Evolutionary conservation across 2,329 filamentous ascomycete genomes (phyloP), one percentile per base, ranked within the genome.

Genomic region (Colletotrichum musae): DNA sequence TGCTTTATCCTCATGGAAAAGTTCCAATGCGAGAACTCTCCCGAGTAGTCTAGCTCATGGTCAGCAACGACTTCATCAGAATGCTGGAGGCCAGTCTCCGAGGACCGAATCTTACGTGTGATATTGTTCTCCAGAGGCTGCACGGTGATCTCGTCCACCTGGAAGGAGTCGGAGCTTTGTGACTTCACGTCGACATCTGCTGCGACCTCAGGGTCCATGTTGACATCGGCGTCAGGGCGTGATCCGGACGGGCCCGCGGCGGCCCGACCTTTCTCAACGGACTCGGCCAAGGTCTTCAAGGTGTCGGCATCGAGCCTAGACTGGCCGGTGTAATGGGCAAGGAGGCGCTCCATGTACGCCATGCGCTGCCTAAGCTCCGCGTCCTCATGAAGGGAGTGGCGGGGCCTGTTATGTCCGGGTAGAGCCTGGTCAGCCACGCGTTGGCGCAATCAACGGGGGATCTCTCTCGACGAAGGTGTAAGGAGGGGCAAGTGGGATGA

Each of bases 1-100:
- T 83, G 80, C 71, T 85, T 85, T 70, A 85, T 81, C 48, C 82
- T 77, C 83, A 85, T 85, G 48, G 84, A 86, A 72, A 86, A 86
- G 70, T 86, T 86, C 83, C 84, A 86, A 64, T 86, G 84, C 1
- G 84, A 86, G 72, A 86, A 86, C 70, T 86, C 84, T 9, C 84
- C 84, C 0, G 84, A 86, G 68, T 85, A 86, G 62, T 86, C 84
- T 86, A 36, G 50, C 16, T 24, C 43, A 5, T 36, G 5, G 65
- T 63, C 26, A 71, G 56, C 10, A 62, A 52, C 16, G 24, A 32
- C 47, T 41, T 18, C 32, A 9, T 36, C 32, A 12, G 7, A 36
- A 36, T 36, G 32, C 32, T 36, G 32, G 12, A 12, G 45, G 16
- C 1, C 45, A 47, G 16, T 4, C 15, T 9, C 47, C 48, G 48